phyloP scores from a whole-genome alignment of 2,329 filamentous ascomycete species.

The Ascochyta koolunga region DNA sequence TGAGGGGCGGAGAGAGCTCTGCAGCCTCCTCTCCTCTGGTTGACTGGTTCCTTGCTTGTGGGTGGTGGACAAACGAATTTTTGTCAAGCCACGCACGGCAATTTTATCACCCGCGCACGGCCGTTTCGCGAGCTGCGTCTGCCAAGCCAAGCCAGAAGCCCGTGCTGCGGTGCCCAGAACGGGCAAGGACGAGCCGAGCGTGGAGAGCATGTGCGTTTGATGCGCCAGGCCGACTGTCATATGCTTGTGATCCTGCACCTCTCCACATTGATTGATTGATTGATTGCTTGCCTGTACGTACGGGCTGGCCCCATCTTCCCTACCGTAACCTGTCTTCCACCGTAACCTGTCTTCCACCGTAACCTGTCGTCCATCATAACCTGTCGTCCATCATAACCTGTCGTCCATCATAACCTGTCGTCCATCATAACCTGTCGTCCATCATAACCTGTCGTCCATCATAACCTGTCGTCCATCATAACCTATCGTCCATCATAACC shows the following conservation, averaged over 20 bases:
- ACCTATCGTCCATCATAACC: too few relatives aligned
- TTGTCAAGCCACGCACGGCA: background rate
- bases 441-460: too few relatives aligned
- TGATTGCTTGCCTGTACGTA: background rate
- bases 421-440: too few relatives aligned
- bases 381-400: too few relatives aligned
- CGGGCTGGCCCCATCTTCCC: conserved; percentile 28
- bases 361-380: too few relatives aligned
- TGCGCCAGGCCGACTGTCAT: conserved; percentile 15
- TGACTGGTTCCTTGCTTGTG: conserved; percentile 20
- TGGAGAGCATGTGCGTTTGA: conserved; percentile 12
- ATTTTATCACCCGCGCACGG: too few relatives aligned
- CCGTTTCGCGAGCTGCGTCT: background rate
- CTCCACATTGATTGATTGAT: conserved; percentile 13
- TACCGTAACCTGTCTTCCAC: conserved; percentile 13
- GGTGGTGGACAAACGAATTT: conserved; percentile 19
- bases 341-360: too few relatives aligned
- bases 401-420: too few relatives aligned
- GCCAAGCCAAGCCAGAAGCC: background rate
- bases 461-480: too few relatives aligned
- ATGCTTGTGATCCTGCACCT: conserved; percentile 9
- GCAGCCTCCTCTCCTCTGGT: conserved; percentile 31
- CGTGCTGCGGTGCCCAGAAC: conserved; percentile 9
- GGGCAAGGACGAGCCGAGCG: conserved; percentile 19
- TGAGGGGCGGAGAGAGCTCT: conserved; percentile 43